Evolutionary conservation across 2,329 filamentous ascomycete genomes (phyloP).

Genomic region (Pestalotiopsis sp.): DNA sequence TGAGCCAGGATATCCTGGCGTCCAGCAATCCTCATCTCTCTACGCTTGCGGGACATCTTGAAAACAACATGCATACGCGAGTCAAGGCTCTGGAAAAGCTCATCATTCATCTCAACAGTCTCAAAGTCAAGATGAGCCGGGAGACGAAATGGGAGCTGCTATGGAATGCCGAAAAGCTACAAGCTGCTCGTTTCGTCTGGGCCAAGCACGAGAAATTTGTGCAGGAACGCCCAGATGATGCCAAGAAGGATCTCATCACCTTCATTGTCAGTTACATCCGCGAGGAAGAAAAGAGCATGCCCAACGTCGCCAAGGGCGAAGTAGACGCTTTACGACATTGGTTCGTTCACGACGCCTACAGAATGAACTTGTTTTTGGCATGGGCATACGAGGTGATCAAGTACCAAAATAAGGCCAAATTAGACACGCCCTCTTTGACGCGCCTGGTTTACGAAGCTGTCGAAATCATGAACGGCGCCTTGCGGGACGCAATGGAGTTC

Average conservation of each 20-base stretch:
- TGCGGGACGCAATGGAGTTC: slow-evolving; percentile 70
- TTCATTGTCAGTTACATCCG: slow-evolving; percentile 78
- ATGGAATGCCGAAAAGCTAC: slow-evolving; percentile 89
- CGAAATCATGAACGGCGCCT: slow-evolving; percentile 68
- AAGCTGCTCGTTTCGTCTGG: slow-evolving; percentile 80
- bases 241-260: slow-evolving; percentile 71
- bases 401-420: slow-evolving; percentile 66
- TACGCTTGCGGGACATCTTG: slow-evolving; percentile 73
- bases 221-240: slow-evolving; percentile 58
- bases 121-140: slow-evolving; percentile 68
- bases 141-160: slow-evolving; percentile 78
- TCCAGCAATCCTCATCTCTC: slow-evolving; percentile 78
- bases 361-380: slow-evolving; percentile 74
- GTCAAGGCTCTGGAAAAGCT: slow-evolving; percentile 76
- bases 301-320: slow-evolving; percentile 67
- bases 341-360: slow-evolving; percentile 77
- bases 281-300: slow-evolving; percentile 73
- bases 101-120: slow-evolving; percentile 69
- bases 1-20: slow-evolving; percentile 81
- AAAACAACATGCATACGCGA: slow-evolving; percentile 77
- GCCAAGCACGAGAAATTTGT: slow-evolving; percentile 74
- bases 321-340: slow-evolving; percentile 82
- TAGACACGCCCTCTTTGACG: slow-evolving; percentile 57
- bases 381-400: slow-evolving; percentile 81
- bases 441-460: slow-evolving; percentile 69